Evolutionary conservation across 495 filamentous ascomycete species (phyloP), one percentile per base, ranked within the genome.

Genomic region (Trichoderma parareesei): DNA sequence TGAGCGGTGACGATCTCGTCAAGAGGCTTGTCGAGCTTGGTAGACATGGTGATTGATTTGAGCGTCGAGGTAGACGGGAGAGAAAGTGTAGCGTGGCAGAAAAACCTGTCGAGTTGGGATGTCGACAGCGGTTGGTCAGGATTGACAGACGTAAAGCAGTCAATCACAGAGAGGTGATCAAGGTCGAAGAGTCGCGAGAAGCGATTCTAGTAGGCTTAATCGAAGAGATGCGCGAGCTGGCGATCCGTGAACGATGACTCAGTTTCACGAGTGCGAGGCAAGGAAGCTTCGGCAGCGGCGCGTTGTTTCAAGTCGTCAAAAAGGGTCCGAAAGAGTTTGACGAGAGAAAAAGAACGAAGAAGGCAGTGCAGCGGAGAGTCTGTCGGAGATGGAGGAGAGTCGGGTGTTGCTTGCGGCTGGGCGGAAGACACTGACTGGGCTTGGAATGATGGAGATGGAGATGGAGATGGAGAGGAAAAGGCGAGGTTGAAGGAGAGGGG

Each of bases 21-120:
- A 65, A 98, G 87, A 79, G 92, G 91, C 81, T 92, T 85, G 75
- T 97, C 91, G 69, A 98, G 87, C 79, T 97, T 98, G 76, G 84
- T 86, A 80, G 92, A 90, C 92, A 96, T 96, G 64, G 68, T 86
- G 78, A 76, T 71, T 69, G 64, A 60, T 62, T 67, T 68, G 40
- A 11, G 11, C 1, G 40, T 41, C 40, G 40, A 41, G 67, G 66
- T 72, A 60, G 48, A 57, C 66, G 49, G 66, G 11, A 65, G 66
- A 41, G 27, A 27, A 27, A 61, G 44, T 70, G 44, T 71, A 43
- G 38, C 27, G 38, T 48, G 7, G 27, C 13, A 44, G 65, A 64
- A 66, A 61, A 59, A 44, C 60, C 43, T 63, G 43, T 48, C 33
- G 60, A 62, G 37, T n/a, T 1, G 41, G 8, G 35, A 8, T 41